These are phyloP conservation scores for Yamadazyma conglobata DNA, from an alignment of 1,139 yeast species.

Conservation along the genomic window DNA sequence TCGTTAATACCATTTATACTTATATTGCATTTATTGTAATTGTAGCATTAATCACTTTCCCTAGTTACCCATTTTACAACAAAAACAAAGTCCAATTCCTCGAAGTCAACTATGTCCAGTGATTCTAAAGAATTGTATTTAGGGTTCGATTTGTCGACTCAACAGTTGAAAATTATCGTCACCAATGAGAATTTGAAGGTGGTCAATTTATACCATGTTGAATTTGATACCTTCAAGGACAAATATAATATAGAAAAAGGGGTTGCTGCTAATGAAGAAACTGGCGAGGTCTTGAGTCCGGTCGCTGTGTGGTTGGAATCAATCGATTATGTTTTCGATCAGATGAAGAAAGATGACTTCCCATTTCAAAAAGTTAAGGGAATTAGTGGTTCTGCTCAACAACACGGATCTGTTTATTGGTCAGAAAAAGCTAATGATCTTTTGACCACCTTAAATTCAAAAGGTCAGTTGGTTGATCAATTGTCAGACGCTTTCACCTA, in stretches of 20 bases:
- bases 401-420: constrained; percentile 90
- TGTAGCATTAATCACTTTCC: constrained; percentile 41
- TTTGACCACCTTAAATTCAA: constrained; percentile 28
- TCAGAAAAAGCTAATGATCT: constrained; percentile 42
- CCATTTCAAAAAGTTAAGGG: constrained; percentile 63
- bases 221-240: constrained; percentile 60
- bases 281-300: constrained; percentile 69
- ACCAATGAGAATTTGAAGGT: constrained; percentile 54
- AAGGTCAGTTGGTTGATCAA: constrained; percentile 39
- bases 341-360: constrained; percentile 51
- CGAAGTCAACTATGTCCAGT: constrained; percentile 23
- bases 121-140: constrained; percentile 36
- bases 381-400: constrained; percentile 86
- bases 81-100: constrained; percentile 45
- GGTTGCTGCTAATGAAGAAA: constrained; percentile 50
- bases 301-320: constrained; percentile 90
- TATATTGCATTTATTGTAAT: constrained; percentile 34
- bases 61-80: constrained; percentile 56
- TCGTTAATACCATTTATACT: constrained; percentile 32
- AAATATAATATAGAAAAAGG: constrained; percentile 67
- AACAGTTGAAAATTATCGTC: constrained; percentile 76
- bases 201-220: constrained; percentile 58
- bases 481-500: constrained; percentile 54
- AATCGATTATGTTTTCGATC: constrained; percentile 57
- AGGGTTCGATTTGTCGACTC: constrained; percentile 89